These are phyloP conservation scores for Pyrrhoderma lamaoense DNA, from an alignment of 1,284 basidiomycete species.

Conservation along the genomic window DNA sequence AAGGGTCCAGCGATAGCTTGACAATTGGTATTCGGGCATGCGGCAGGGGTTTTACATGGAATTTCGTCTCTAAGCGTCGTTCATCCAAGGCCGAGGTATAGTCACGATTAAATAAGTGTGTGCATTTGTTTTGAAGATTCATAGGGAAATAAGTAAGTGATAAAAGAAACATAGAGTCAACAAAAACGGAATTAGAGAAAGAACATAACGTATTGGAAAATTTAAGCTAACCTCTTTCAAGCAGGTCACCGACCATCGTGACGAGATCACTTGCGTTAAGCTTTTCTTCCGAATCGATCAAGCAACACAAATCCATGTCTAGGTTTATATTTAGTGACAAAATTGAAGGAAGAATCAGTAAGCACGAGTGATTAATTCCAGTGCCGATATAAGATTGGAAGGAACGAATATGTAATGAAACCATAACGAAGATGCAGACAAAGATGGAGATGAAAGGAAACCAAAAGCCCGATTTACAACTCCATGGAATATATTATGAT, in stretches of 20 bases:
- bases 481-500: background rate
- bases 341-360: background rate
- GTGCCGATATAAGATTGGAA: background rate
- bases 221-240: conserved; percentile 74
- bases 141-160: no score
- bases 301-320: conserved; percentile 99
- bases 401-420: background rate
- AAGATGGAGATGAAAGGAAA: background rate
- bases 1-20: conserved; percentile 90
- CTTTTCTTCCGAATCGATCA: conserved; percentile 79
- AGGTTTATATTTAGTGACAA: conserved; percentile 8
- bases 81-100: no score
- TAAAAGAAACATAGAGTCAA: no score
- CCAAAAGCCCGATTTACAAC: background rate
- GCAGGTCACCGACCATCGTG: conserved; percentile 86
- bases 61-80: conserved; percentile 75
- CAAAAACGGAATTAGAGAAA: conserved; percentile 12
- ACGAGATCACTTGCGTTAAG: conserved; percentile 84
- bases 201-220: conserved; percentile 30
- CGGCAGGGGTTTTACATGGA: conserved; percentile 93
- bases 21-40: conserved; percentile 98
- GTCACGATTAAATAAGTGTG: no score
- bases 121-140: no score
- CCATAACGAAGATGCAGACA: background rate
- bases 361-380: background rate